phyloP scores from a whole-genome alignment of 2,329 filamentous ascomycete genomes.

The Sclerotinia borealis region DNA sequence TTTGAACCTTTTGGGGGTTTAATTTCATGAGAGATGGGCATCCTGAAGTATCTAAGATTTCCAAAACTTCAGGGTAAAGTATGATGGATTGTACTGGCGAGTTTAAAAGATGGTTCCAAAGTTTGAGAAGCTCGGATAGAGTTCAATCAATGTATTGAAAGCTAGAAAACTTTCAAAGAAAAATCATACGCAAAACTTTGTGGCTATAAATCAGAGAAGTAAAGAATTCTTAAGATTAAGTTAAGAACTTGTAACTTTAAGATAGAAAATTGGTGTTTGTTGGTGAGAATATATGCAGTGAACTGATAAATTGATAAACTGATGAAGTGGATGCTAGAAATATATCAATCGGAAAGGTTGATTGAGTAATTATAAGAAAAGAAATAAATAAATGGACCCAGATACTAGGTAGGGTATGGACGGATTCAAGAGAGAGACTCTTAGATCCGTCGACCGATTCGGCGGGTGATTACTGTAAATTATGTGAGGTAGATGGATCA shows the following conservation, averaged over 20 bases:
- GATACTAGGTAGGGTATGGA: background rate
- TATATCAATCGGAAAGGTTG: background rate
- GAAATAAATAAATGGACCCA: background rate
- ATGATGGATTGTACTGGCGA: background rate
- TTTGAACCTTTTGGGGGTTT: background rate
- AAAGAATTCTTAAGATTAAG: background rate
- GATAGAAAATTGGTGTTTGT: background rate
- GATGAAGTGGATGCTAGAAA: no score
- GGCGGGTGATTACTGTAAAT: slow-evolving; percentile 1
- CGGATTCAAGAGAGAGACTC: background rate
- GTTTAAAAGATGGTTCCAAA: background rate
- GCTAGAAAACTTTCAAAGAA: background rate
- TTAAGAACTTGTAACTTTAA: background rate
- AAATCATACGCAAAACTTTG: background rate
- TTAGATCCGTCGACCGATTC: background rate
- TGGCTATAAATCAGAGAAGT: background rate
- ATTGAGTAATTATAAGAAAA: background rate
- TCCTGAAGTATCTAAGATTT: background rate
- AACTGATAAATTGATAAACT: no score
- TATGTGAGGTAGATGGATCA: slow-evolving; percentile 1
- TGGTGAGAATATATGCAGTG: background rate
- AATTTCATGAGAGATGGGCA: background rate
- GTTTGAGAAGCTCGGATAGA: background rate
- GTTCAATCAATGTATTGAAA: background rate
- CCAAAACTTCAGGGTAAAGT: background rate